phyloP scores from a whole-genome alignment of 2,329 filamentous ascomycete species.

The Aureobasidium sp. region DNA sequence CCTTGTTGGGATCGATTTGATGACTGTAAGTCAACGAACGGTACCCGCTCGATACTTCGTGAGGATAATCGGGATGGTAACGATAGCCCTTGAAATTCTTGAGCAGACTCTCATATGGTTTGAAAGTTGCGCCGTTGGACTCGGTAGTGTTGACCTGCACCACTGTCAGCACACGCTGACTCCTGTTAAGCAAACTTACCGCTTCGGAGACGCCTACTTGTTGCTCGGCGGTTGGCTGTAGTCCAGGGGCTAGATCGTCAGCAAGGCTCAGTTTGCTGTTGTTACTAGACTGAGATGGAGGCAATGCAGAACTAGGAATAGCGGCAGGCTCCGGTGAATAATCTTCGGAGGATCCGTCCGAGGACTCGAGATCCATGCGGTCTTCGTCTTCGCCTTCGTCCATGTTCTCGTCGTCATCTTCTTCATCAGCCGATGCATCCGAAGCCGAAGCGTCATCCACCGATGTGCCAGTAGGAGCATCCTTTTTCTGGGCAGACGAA shows the following conservation, averaged over 20 bases:
- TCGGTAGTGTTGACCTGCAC: background rate
- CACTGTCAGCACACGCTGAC: background rate
- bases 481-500: background rate
- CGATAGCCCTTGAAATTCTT: conserved; percentile 79
- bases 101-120: conserved; percentile 76
- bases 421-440: background rate
- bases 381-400: background rate
- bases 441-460: background rate
- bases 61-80: conserved; percentile 70
- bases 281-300: background rate
- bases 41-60: conserved; percentile 64
- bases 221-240: conserved; percentile 23
- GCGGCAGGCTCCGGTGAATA: conserved; percentile 4
- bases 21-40: conserved; percentile 91
- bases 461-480: background rate
- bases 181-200: background rate
- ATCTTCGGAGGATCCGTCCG: conserved; percentile 1
- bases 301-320: background rate
- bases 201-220: conserved; percentile 16
- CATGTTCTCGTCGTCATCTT: background rate
- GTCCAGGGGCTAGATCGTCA: conserved; percentile 32
- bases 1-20: conserved; percentile 66
- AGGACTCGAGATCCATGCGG: conserved; percentile 8
- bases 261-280: conserved; percentile 16
- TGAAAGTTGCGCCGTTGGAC: conserved; percentile 16